Base-by-base conservation (phyloP, 2,329 filamentous ascomycete genomes). In the Plenodomus tracheiphilus region DNA sequence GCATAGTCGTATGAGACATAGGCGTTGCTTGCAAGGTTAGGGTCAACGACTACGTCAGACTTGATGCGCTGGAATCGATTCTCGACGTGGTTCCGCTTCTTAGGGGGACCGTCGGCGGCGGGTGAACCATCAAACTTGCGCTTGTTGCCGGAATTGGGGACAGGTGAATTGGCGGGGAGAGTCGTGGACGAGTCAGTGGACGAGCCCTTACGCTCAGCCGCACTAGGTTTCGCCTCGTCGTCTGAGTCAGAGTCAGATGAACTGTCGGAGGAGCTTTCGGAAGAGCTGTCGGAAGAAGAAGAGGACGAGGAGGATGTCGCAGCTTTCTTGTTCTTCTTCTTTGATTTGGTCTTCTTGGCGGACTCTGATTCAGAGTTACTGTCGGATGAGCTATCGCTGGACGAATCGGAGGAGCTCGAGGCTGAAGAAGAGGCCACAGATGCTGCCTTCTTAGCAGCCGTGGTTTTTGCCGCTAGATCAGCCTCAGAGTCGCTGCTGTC, bases 1-100 rank as follows among this genome's bases (percentile, higher is more conserved):
- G 92, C 93, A 75, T 97, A 99, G 56, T 88, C 86, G 71, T 97
- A 91, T 18, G 85, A 80, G 10, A 90, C 80, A 70, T 93, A 97
- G 13, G 83, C 84, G 74, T 97, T 97, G 62, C 87, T 91, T 2
- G 84, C 70, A 62, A 91, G 86, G 64, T 78, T 83, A 18, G 83
- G 79, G 64, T 91, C 87, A 49, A 89, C 87, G 54, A 77, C 75
- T 62, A 84, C 82, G 70, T 86, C 82, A 72, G 82, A 85, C 68
- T 84, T 84, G 69, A 90, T 89, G 65, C 86, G 89, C 53, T 84
- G 95, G 77, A 89, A 97, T 59, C 82, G 91, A 71, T 81, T 65
- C 34, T 64, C 65, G 20, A 66, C 51, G 43, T 66, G 61, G 45
- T 56, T 69, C 49, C 61, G 64, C 51, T 66, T 67, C 48, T 74